phyloP scores from a whole-genome alignment of 2,329 filamentous ascomycete genomes.

The Allantophomopsis lycopodina region DNA sequence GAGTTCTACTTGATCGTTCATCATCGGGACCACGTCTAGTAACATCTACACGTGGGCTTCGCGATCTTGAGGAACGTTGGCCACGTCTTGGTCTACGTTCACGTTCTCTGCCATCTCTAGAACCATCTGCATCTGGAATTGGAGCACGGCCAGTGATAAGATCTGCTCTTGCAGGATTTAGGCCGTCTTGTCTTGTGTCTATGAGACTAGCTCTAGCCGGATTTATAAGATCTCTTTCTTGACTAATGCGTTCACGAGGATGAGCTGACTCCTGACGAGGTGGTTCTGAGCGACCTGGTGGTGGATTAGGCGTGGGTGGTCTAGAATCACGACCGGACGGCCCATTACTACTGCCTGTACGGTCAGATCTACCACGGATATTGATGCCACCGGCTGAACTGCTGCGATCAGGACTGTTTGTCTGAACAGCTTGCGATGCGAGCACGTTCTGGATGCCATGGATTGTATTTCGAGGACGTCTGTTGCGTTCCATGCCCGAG shows the following conservation, averaged over 20 bases:
- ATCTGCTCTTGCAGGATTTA: conserved; percentile 15
- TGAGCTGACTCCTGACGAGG: neutral
- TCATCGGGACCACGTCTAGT: neutral
- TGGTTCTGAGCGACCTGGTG: conserved; percentile 6
- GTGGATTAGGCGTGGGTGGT: conserved; percentile 30
- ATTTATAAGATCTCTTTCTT: conserved; percentile 12
- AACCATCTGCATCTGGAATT: neutral
- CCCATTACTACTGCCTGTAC: conserved; percentile 20
- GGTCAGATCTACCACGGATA: conserved; percentile 16
- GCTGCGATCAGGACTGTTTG: conserved; percentile 19
- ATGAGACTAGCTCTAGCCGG: conserved; percentile 14
- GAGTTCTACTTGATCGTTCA: neutral
- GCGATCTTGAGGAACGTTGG: conserved; percentile 1
- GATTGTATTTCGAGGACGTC: conserved; percentile 30
- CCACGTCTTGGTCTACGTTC: conserved; percentile 15
- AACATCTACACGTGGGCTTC: neutral
- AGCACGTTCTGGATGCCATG: conserved; percentile 45
- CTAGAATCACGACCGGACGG: conserved; percentile 39
- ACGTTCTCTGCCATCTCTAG: conserved; percentile 9
- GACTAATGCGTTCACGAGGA: neutral
- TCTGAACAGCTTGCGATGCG: conserved; percentile 30
- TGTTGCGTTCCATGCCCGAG: conserved; percentile 15
- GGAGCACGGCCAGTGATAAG: conserved; percentile 11
- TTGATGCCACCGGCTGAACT: conserved; percentile 5
- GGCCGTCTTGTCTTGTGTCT: conserved; percentile 10